Percentiles rank a stretch among this genome's conserved stretches.
Conservation (phyloP, 2,329 filamentous ascomycete genomes). For the Thielaviopsis euricoi region DNA sequence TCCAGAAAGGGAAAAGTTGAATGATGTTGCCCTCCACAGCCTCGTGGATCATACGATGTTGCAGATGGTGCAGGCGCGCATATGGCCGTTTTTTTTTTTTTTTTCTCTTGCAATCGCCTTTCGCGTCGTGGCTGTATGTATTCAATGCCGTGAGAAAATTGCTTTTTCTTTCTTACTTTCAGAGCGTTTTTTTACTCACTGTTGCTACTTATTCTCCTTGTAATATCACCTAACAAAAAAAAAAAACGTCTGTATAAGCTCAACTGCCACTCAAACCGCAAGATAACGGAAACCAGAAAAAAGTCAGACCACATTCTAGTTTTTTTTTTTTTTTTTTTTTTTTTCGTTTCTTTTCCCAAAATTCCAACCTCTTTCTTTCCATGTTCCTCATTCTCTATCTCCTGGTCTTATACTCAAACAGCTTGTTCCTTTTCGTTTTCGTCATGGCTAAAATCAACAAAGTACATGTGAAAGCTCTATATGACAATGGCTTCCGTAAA, state of each 20-base stretch:
- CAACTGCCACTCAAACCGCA: too few relatives aligned
- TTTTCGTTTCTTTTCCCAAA: neutral
- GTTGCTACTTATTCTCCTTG: neutral
- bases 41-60: conserved; percentile 25
- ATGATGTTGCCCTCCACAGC: conserved; percentile 19
- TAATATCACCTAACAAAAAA: too few relatives aligned
- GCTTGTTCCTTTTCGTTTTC: neutral
- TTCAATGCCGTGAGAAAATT: too few relatives aligned
- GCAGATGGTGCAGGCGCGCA: conserved; percentile 4
- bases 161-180: too few relatives aligned
- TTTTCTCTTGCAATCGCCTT: neutral
- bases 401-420: too few relatives aligned
- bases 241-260: too few relatives aligned
- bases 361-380: neutral
- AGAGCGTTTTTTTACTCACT: neutral
- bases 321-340: neutral
- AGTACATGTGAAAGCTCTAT: neutral
- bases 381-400: neutral
- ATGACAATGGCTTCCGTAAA: neutral
- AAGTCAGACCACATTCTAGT: neutral
- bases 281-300: neutral
- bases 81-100: neutral
- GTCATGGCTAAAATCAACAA: neutral
- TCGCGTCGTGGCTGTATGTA: neutral
- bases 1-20: conserved; percentile 8